phyloP scores from a whole-genome alignment of 495 filamentous ascomycete genomes.

The Podospora pseudocomata region DNA sequence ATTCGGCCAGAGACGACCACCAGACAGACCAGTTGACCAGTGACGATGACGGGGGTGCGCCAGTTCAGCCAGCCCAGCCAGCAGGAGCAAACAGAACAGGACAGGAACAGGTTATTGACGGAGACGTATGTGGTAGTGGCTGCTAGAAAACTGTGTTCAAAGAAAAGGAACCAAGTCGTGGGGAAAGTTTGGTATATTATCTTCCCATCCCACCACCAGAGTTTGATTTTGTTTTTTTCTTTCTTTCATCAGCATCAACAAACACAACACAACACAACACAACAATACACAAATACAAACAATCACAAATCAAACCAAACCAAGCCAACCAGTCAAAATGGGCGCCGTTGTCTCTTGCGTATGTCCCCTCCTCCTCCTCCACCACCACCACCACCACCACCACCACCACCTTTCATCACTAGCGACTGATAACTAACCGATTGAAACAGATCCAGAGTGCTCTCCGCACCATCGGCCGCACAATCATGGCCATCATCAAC shows the following conservation, averaged over 20 bases:
- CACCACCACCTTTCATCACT: neutral
- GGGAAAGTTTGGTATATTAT: slow-evolving; percentile 5
- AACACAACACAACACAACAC: neutral
- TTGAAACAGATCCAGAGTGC: slow-evolving; percentile 63
- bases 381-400: too few relatives aligned
- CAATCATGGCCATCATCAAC: slow-evolving; percentile 76
- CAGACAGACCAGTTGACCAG: neutral
- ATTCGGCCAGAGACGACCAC: neutral
- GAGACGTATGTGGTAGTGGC: neutral
- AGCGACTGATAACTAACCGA: slow-evolving; percentile 18
- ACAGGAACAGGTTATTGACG: neutral
- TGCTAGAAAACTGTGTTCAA: neutral
- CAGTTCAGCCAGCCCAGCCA: neutral
- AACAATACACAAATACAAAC: slow-evolving; percentile 14
- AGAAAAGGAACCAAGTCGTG: neutral
- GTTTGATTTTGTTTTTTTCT: neutral
- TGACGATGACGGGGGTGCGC: neutral
- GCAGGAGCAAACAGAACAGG: neutral
- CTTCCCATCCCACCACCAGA: neutral
- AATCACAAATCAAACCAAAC: slow-evolving; percentile 20
- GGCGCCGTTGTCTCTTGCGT: slow-evolving; percentile 95
- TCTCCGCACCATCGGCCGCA: slow-evolving; percentile 78
- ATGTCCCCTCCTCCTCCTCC: slow-evolving; percentile 43
- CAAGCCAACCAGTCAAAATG: slow-evolving; percentile 58
- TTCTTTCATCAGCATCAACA: slow-evolving; percentile 10